Evolutionary conservation across 495 filamentous ascomycete genomes (phyloP).

Genomic region (Penicilliopsis zonata): DNA sequence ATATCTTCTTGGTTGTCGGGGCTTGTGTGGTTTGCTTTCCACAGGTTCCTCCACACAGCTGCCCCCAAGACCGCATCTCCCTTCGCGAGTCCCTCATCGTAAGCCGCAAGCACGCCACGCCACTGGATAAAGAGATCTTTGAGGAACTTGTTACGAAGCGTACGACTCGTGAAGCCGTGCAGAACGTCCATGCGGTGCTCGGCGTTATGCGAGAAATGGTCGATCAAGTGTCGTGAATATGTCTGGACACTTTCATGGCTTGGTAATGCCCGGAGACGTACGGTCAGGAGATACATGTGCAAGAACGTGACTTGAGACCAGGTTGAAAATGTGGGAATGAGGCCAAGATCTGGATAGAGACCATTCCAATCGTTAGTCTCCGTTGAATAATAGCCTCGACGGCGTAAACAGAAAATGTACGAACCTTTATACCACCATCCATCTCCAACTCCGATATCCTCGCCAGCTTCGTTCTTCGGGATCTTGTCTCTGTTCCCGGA

Average conservation of each 20-base stretch:
- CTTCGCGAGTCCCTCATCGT: slow-evolving; percentile 76
- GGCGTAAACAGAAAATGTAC: slow-evolving; percentile 9
- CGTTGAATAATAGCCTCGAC: neutral
- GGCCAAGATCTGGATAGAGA: slow-evolving; percentile 37
- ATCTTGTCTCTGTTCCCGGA: slow-evolving; percentile 42
- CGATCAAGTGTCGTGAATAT: slow-evolving; percentile 68
- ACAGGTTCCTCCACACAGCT: slow-evolving; percentile 90
- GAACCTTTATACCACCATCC: slow-evolving; percentile 79
- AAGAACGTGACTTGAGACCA: slow-evolving; percentile 95
- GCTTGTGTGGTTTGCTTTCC: slow-evolving; percentile 45
- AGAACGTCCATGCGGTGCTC: slow-evolving; percentile 73
- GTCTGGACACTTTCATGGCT: slow-evolving; percentile 38
- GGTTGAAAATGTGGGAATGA: slow-evolving; percentile 76
- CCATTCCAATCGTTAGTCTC: neutral
- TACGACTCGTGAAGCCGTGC: slow-evolving; percentile 53
- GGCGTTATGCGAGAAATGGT: slow-evolving; percentile 88
- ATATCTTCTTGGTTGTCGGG: slow-evolving; percentile 42
- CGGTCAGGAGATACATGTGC: slow-evolving; percentile 87
- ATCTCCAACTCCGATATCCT: slow-evolving; percentile 63
- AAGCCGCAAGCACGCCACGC: slow-evolving; percentile 69
- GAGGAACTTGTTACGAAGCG: slow-evolving; percentile 69
- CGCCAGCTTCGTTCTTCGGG: slow-evolving; percentile 54
- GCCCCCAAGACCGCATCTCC: slow-evolving; percentile 77
- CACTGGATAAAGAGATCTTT: slow-evolving; percentile 90
- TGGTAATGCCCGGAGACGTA: slow-evolving; percentile 68